Evolutionary conservation across 2,329 filamentous ascomycete genomes (phyloP), one percentile per base, ranked within the genome.

Genomic region (Diatrype stigma): DNA sequence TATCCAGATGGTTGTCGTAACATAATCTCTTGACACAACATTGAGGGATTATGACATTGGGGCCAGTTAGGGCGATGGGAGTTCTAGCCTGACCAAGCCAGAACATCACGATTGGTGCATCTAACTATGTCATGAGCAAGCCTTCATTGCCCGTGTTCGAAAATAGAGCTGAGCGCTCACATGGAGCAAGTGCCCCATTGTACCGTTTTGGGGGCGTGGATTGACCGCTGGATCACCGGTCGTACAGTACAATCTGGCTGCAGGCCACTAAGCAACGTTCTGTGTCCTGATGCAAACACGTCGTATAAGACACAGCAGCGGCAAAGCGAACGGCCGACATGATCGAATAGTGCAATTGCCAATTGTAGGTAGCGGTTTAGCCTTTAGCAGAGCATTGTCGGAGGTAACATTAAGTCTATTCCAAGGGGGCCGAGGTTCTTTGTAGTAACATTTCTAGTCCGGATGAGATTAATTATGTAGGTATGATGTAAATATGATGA

Each of bases 291-390:
- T 51, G 52, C 50, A 58, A 55, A 57, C 58, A 63, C 58, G 48
- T 42, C 60, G 51, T 47, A 54, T 60, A 52, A 61, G 56, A 61
- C 56, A 58, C 50, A 37, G 47, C 51, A 45, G 55, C 49, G 42
- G 40, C 40, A 17, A 8, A 37, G 49, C 50, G 50, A 51, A 48
- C 50, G 34, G 52, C 51, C 49, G n/a, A n/a, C n/a, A n/a, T n/a
- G n/a, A n/a, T n/a, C n/a, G n/a, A n/a, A n/a, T n/a, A n/a, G n/a
- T n/a, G n/a, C n/a, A n/a, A n/a, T n/a, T n/a, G n/a, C n/a, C n/a
- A n/a, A n/a, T n/a, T n/a, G n/a, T n/a, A n/a, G n/a, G n/a, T n/a
- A n/a, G n/a, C n/a, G n/a, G n/a, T n/a, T n/a, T n/a, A n/a, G n/a
- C n/a, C n/a, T n/a, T n/a, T n/a, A n/a, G n/a, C n/a, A n/a, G n/a